phyloP scores from a whole-genome alignment of 73 alveolate species.

The Symbiodinium natans region DNA sequence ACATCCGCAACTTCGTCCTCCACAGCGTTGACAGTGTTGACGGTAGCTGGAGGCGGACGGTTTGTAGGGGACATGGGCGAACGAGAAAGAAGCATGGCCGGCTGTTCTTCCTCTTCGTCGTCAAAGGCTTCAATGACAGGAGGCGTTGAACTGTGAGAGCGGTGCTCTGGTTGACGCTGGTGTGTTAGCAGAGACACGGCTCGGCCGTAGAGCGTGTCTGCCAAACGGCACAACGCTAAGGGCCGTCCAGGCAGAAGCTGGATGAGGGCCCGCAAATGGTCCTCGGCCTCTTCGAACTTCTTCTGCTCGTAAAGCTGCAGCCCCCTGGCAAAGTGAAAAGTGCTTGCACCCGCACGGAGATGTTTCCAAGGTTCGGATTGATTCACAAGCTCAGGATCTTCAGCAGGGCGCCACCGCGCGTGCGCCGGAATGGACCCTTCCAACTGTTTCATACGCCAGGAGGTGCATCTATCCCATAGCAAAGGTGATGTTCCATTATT shows the following conservation, averaged over 20 bases:
- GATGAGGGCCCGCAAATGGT: constrained; percentile 49
- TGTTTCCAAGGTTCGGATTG: not conserved
- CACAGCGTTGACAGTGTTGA: too few relatives aligned
- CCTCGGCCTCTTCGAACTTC: constrained; percentile 60
- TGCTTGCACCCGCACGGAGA: constrained; percentile 15
- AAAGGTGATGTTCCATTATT: not conserved
- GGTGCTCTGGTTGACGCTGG: constrained; percentile 12
- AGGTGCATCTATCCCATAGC: constrained; percentile 39
- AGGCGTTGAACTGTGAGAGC: constrained; percentile 41
- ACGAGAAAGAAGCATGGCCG: not conserved
- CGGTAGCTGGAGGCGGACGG: not conserved
- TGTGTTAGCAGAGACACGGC: constrained; percentile 41
- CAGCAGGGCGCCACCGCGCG: constrained; percentile 39
- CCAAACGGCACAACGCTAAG: constrained; percentile 69
- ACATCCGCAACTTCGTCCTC: not conserved
- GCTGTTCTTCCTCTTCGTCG: not conserved
- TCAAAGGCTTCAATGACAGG: not conserved
- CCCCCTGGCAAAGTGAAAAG: constrained; percentile 38
- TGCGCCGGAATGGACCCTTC: constrained; percentile 59
- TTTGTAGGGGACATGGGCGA: not conserved
- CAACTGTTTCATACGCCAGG: constrained; percentile 67
- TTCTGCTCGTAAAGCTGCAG: constrained; percentile 60
- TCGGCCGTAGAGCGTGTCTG: constrained; percentile 78
- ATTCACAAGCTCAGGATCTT: not conserved
- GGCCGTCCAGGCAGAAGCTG: constrained; percentile 47